A percentile compares a stretch with the other conserved stretches of the same genome.
phyloP scores from a whole-genome alignment of 495 filamentous ascomycete species.

The Terfezia claveryi region DNA sequence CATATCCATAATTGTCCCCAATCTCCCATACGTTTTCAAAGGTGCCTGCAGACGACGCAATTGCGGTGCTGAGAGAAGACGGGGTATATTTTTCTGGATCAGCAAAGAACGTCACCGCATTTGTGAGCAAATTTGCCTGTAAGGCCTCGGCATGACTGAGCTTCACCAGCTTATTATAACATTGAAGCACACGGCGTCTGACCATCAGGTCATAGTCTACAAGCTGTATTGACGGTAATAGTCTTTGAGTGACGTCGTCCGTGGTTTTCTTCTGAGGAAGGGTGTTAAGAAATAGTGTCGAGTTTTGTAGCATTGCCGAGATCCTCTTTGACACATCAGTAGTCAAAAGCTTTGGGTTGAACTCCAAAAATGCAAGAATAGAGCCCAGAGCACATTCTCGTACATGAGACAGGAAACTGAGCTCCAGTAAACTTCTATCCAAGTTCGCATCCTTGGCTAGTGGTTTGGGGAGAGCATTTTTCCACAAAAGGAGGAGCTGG shows the following conservation, averaged over 20 bases:
- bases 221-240: constrained; percentile 75
- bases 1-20: constrained; percentile 83
- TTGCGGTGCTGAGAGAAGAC: constrained; percentile 70
- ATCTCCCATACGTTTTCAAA: constrained; percentile 93
- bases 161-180: constrained; percentile 74
- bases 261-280: constrained; percentile 63
- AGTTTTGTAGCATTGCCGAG: constrained; percentile 86
- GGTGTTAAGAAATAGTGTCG: constrained; percentile 63
- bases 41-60: constrained; percentile 69
- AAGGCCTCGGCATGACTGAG: constrained; percentile 67
- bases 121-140: constrained; percentile 81
- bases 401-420: constrained; percentile 83
- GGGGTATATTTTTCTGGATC: constrained; percentile 74
- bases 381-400: constrained; percentile 86
- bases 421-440: constrained; percentile 60
- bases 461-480: constrained; percentile 89
- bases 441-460: constrained; percentile 69
- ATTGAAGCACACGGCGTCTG: constrained; percentile 76
- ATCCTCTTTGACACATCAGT: constrained; percentile 87
- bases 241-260: constrained; percentile 67
- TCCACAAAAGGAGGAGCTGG: constrained; percentile 89
- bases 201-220: constrained; percentile 87
- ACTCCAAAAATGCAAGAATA: constrained; percentile 77
- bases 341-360: constrained; percentile 78
- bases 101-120: constrained; percentile 77